Evolutionary conservation across 139 green algal species (phyloP), one percentile per base, ranked within the genome.

Genomic region (Nannochloris sp.): DNA sequence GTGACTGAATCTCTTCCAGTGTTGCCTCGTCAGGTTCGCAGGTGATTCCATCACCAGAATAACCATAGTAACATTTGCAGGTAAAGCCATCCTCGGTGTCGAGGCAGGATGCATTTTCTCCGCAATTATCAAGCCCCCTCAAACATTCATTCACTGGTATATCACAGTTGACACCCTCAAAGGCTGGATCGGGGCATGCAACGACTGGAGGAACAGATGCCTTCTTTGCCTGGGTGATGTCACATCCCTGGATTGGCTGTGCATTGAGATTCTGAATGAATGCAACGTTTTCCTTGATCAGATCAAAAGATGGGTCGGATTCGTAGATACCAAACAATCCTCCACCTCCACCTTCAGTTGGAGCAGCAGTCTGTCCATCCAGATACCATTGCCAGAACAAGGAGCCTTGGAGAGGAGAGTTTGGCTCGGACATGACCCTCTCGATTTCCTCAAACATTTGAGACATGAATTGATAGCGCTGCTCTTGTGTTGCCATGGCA

Each of bases 101-200:
- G 19, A 81, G 56, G 61, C 80, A 86, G 43, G 67, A 70, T 31
- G 78, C 78, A 34, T 79, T 67, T 2, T 53, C 7, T 23, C 64
- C 66, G 57, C 80, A 86, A 9, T n/a, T 25, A n/a, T 69, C 67
- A 12, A 68, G 78, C 15, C 60, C 68, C 19, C 80, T 56, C 18
- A 85, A 64, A 49, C 80, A 86, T 34, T 86, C 80, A 64, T 86
- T 79, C 62, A 86, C 76, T 48, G 79, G 62, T 12, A 81, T 49
- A 29, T 68, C 24, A 57, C 80, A 86, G 24, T 49, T 15, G n/a
- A 74, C 62, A 18, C 79, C 79, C 55, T 86, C 79, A 53, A 86
- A 66, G 60, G 62, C 72, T 24, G 67, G 83, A n/a, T 46, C 5
- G 3, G 24, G 19, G 59, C 78, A 86, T 59, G 60, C 43, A 19